Conservation (phyloP, 2,329 filamentous ascomycete genomes). For the Colletotrichum incanum region DNA sequence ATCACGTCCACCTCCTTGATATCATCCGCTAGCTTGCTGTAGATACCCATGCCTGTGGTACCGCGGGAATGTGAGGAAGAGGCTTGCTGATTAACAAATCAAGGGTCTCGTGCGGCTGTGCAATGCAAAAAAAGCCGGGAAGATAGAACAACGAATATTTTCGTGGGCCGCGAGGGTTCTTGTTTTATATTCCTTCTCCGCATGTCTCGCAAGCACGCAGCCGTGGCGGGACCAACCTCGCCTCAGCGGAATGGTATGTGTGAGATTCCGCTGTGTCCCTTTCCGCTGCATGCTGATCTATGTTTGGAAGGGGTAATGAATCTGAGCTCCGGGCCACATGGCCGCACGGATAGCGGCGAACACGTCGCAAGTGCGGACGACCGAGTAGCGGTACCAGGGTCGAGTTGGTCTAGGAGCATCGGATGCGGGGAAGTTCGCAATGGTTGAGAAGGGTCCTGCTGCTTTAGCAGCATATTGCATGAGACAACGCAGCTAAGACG, state of each 20-base stretch:
- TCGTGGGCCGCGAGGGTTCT: not conserved
- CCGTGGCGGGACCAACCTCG: not conserved
- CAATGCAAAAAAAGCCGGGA: not conserved
- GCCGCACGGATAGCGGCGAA: constrained; percentile 7
- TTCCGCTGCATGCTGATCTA: not conserved
- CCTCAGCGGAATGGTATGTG: not conserved
- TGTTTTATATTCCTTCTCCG: constrained; percentile 15
- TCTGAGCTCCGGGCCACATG: constrained; percentile 1
- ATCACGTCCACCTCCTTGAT: constrained; percentile 66
- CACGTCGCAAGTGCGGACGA: not conserved
- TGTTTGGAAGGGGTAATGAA: not conserved
- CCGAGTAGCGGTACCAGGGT: not conserved
- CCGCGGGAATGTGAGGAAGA: not conserved
- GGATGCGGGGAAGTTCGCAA: constrained; percentile 21
- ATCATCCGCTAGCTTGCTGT: constrained; percentile 48
- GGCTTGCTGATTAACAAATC: no score
- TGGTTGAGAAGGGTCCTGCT: not conserved
- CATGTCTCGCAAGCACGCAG: not conserved
- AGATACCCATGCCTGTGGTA: constrained; percentile 46
- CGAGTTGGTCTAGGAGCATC: constrained; percentile 2
- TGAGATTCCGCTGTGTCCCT: not conserved
- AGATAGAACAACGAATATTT: not conserved
- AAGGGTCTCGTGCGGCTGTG: not conserved
- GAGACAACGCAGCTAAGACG: not conserved
- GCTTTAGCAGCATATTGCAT: not conserved